Percentiles rank a stretch among this genome's conserved stretches.
phyloP scores from a whole-genome alignment of 306 rosid genomes.

The Inga laurina region DNA sequence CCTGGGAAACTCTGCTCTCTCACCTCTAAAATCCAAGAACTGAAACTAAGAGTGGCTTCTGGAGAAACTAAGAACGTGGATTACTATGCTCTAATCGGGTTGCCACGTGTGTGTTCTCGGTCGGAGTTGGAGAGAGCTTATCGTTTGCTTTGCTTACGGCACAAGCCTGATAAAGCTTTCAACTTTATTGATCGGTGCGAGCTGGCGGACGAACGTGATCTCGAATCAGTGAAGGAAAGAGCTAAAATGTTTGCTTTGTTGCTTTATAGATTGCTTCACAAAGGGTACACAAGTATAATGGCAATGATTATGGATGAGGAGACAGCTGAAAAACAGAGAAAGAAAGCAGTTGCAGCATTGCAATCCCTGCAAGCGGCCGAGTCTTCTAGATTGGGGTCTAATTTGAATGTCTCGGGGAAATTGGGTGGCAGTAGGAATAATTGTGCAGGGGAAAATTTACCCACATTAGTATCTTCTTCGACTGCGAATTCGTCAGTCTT shows the following conservation, averaged over 20 bases:
- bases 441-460: conserved; percentile 31
- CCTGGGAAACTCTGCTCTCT: conserved; percentile 78
- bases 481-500: conserved; percentile 45
- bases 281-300: conserved; percentile 76
- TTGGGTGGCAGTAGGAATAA: conserved; percentile 10
- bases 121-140: conserved; percentile 90
- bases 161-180: conserved; percentile 83
- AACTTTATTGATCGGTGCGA: conserved; percentile 80
- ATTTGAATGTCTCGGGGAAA: conserved; percentile 24
- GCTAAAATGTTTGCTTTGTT: conserved; percentile 78
- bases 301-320: conserved; percentile 65
- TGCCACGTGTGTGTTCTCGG: conserved; percentile 86
- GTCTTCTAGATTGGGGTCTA: conserved; percentile 31
- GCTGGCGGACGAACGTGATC: conserved; percentile 66
- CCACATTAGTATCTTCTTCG: conserved; percentile 29
- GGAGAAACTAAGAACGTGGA: conserved; percentile 75
- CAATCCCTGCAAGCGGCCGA: conserved; percentile 52
- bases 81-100: conserved; percentile 74
- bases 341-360: conserved; percentile 57
- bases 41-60: conserved; percentile 72
- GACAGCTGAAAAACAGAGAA: conserved; percentile 72
- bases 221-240: conserved; percentile 73
- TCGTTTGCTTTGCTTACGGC: conserved; percentile 63
- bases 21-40: conserved; percentile 59
- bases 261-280: conserved; percentile 84